Base-by-base conservation (phyloP, 106 monocot genomes). In the Platanthera guangdongensis region DNA sequence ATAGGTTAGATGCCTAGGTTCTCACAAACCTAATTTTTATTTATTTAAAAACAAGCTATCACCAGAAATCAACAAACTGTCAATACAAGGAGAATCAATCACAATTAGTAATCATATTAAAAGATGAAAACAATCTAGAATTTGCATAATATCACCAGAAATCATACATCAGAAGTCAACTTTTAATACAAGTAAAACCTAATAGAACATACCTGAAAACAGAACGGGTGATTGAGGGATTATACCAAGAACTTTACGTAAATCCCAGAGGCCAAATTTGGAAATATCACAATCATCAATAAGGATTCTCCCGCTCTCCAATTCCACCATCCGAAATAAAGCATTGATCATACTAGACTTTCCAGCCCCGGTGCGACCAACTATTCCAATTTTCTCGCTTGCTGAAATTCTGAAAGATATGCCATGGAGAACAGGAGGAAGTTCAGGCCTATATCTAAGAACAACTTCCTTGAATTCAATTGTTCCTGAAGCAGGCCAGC, bases 301-400 rank as follows among this genome's bases (percentile, higher is more conserved):
- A 72, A 84, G 84, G 65, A 99, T 86, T 50, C 75, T 79, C 30
- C 99, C 99, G 68, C 82, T 84, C 81, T 99, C 99, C 32, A 82
- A 74, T 82, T 99, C 99, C 18, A 99, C 99, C 22, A 99, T 94
- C 50, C 99, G 86, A 77, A 99, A 99, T 80, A 99, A 82, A 50
- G 99, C 99, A 89, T 99, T 99, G 16, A 99, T 80, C 99, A 99
- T 94, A 80, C 94, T 94, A 75, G 94, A 94, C 69, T 99, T 99
- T 69, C 99, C 99, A 60, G 99, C 99, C 6, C 99, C 99, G 55
- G 99, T 99, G 51, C 99, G 81, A 57, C 99, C 99, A 73, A 99
- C 99, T 73, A 99, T 99, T 68, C 99, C 99, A 60, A 99, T 69
- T 78, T 99, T 99, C 78, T 99, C 99, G 53, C 94, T 92, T 81